Conservation (phyloP, 2,329 filamentous ascomycete species). For the Thielaviopsis populi region DNA sequence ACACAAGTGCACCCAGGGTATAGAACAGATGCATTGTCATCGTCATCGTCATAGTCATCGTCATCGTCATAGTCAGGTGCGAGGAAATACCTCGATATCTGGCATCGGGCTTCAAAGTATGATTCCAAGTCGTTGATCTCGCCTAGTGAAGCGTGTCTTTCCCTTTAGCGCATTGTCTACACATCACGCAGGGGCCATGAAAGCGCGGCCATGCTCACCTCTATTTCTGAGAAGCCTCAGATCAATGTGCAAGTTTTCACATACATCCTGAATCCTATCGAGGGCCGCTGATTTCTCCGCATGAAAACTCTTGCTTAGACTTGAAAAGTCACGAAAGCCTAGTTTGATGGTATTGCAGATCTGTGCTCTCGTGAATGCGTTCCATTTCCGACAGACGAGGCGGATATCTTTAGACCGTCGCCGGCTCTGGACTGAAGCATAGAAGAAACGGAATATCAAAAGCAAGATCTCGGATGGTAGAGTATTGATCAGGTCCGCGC, state of each 20-base stretch:
- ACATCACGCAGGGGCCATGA: neutral
- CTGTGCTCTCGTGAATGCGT: slow-evolving; percentile 31
- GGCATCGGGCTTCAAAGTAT: no score
- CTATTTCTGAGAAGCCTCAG: slow-evolving; percentile 39
- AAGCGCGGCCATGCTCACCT: slow-evolving; percentile 24
- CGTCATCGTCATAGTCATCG: no score
- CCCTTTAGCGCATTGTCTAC: neutral
- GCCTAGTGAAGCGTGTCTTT: no score
- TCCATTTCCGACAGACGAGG: slow-evolving; percentile 35
- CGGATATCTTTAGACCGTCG: slow-evolving; percentile 24
- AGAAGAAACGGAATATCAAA: neutral
- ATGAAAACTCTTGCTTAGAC: neutral
- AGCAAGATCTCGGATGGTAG: slow-evolving; percentile 11
- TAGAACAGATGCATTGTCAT: no score
- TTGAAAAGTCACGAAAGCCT: slow-evolving; percentile 24
- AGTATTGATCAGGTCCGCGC: slow-evolving; percentile 1
- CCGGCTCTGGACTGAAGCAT: neutral
- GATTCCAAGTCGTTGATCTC: no score
- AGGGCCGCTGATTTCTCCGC: slow-evolving; percentile 20
- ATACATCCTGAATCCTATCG: slow-evolving; percentile 28
- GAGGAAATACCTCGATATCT: no score
- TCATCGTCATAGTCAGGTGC: no score
- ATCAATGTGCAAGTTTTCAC: slow-evolving; percentile 36
- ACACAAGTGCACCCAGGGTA: no score
- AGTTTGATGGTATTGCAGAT: slow-evolving; percentile 34